Evolutionary conservation across 1,139 yeast species (phyloP).

Genomic region (Candida dubliniensis): DNA sequence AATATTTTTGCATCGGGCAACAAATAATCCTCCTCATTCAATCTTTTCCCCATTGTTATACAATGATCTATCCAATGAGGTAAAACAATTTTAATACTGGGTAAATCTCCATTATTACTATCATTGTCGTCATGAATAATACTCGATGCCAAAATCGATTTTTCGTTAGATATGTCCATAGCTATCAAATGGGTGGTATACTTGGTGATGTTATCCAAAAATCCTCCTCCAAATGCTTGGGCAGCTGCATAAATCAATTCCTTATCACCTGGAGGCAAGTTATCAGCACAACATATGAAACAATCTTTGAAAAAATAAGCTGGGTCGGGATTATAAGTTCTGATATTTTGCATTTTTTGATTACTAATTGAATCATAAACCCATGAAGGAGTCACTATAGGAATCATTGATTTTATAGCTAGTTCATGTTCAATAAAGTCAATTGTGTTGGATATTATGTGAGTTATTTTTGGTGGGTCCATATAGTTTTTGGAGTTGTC

Average conservation of each 20-base stretch:
- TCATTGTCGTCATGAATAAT: constrained; percentile 27
- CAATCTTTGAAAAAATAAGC: constrained; percentile 60
- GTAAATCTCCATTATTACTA: constrained; percentile 18
- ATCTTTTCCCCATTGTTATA: constrained; percentile 48
- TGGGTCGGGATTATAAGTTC: constrained; percentile 68
- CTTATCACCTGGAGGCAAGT: constrained; percentile 57
- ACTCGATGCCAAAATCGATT: constrained; percentile 42
- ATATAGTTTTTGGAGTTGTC: constrained; percentile 27
- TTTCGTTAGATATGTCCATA: constrained; percentile 51
- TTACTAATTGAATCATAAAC: constrained; percentile 48
- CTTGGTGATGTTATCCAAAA: constrained; percentile 59
- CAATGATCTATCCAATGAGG: constrained; percentile 82
- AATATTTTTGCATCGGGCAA: constrained; percentile 33
- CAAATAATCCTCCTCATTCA: constrained; percentile 56
- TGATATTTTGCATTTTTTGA: constrained; percentile 49
- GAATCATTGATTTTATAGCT: constrained; percentile 58
- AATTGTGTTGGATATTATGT: constrained; percentile 55
- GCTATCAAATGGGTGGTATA: constrained; percentile 81
- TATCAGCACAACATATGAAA: constrained; percentile 60
- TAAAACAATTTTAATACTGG: constrained; percentile 55
- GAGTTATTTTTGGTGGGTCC: constrained; percentile 32
- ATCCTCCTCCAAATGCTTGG: constrained; percentile 73
- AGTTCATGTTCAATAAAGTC: constrained; percentile 56
- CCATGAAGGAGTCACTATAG: constrained; percentile 71
- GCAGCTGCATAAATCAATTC: constrained; percentile 69